Base-by-base conservation (phyloP, 176 grass and related monocot genomes). In the Triticum dicoccoides region DNA sequence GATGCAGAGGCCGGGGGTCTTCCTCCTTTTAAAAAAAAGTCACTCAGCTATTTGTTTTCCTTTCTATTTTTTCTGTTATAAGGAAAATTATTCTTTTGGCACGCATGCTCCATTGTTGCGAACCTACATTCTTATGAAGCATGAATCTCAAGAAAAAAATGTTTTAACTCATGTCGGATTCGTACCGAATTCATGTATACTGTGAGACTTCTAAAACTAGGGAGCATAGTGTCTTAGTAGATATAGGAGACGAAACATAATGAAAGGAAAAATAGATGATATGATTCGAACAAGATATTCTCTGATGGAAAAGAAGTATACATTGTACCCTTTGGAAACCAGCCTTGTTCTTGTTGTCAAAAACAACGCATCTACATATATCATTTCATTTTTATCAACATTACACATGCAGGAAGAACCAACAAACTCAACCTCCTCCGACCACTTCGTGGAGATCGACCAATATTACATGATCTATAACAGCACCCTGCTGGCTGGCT, bases 381-480 rank as follows among this genome's bases (percentile, higher is more conserved):
- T 87, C 32, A 82, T 37, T 45, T 65, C 84, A 74, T 81, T 89
- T 89, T 89, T 91, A 75, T 85, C 77, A 88, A 85, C 89, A 85
- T 88, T 82, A 76, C 72, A 82, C 52, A 88, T 61, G 84, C 80
- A 82, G 83, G 67, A 73, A 65, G 75, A 84, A 76, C 63, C 84
- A 85, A 92, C 88, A 77, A 87, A 92, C 79, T 79, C 76, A 47
- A 77, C 24, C 51, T 84, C 41, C 51, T 59, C 74, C 7, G 56
- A 59, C 85, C 86, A 80, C 77, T 89, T 80, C 63, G 41, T 84
- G 85, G 85, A 88, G 42, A 86, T 58, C 18, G 21, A 49, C 20
- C n/a, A 73, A 52, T 81, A 82, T 82, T 86, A 54, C 75, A 78
- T 64, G 25, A 69, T 69, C 44, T 96, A 71, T 79, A n/a, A 21